Evolutionary conservation across 371 early-diverging fungal genomes (phyloP).

Genomic region (Mucor velutinosus): DNA sequence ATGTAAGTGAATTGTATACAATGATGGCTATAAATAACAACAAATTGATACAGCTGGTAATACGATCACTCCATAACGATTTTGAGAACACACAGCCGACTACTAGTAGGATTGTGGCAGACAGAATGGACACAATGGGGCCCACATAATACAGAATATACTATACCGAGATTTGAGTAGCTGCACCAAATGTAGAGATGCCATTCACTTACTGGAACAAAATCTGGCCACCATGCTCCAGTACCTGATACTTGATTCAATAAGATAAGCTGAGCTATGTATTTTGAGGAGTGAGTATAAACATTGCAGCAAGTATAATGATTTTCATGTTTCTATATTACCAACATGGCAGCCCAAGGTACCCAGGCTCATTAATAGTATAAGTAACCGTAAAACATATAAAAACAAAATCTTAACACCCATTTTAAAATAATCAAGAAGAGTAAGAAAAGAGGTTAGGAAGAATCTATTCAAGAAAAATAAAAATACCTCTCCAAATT

Average conservation of each 20-base stretch:
- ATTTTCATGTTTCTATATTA: too few species aligned
- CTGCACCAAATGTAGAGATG: background rate
- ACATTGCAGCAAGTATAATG: background rate
- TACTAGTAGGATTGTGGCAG: conserved; percentile 26
- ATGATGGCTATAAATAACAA: conserved; percentile 32
- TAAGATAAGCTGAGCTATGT: conserved; percentile 32
- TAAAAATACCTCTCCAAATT: background rate
- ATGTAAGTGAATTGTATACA: conserved; percentile 34
- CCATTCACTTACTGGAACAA: conserved; percentile 29
- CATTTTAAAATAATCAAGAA: conserved; percentile 1
- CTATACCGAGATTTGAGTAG: conserved; percentile 13
- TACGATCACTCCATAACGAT: conserved; percentile 28
- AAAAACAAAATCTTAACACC: conserved; percentile 5
- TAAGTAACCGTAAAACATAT: conserved; percentile 1
- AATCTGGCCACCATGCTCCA: conserved; percentile 31
- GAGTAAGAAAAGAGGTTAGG: background rate
- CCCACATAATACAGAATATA: conserved; percentile 48
- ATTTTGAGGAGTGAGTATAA: background rate
- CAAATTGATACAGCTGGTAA: conserved; percentile 29
- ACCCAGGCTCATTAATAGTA: conserved; percentile 10
- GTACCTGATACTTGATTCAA: conserved; percentile 12
- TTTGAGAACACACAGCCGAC: conserved; percentile 20
- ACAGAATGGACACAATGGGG: conserved; percentile 36
- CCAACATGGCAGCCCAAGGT: conserved; percentile 26
- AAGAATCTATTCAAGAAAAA: background rate